These are phyloP conservation scores for Ganoderma multipileum DNA, from an alignment of 1,284 basidiomycete genomes.

Conservation along the genomic window DNA sequence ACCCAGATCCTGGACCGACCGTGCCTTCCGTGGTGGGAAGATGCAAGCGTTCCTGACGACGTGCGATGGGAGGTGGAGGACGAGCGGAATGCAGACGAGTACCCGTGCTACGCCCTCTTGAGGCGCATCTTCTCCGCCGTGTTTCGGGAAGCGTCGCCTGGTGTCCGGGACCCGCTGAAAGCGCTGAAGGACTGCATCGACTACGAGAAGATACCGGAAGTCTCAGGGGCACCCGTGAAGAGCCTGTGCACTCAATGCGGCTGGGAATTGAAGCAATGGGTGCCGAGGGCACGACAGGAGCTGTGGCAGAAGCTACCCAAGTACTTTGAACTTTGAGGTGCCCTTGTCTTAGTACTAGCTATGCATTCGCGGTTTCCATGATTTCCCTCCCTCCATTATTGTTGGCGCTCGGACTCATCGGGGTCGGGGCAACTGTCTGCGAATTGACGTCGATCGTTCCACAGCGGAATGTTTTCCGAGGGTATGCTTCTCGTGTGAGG, in stretches of 20 bases:
- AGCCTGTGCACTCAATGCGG: not conserved
- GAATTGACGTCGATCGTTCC: too few relatives aligned
- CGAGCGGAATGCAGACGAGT: not conserved
- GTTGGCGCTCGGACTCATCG: too few relatives aligned
- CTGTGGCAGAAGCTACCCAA: not conserved
- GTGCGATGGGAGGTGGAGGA: not conserved
- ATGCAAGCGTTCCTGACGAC: not conserved
- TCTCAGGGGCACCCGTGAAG: too few relatives aligned
- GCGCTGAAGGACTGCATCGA: constrained; percentile 3
- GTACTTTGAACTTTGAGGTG: constrained; percentile 6
- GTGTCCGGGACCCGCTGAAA: not conserved
- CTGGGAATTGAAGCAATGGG: not conserved
- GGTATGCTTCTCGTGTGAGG: too few relatives aligned
- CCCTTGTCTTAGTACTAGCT: too few relatives aligned
- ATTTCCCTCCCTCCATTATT: too few relatives aligned
- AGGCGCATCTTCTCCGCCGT: not conserved
- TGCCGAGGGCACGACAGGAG: not conserved
- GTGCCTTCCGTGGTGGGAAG: not conserved
- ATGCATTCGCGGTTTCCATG: too few relatives aligned
- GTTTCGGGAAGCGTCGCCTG: not conserved
- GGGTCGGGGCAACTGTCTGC: too few relatives aligned
- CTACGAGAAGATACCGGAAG: not conserved
- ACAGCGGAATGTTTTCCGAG: too few relatives aligned
- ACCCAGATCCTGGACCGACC: not conserved
- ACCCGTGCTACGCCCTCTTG: not conserved